phyloP scores from a whole-genome alignment of 2,329 filamentous ascomycete genomes.

The Botrytis paeoniae region DNA sequence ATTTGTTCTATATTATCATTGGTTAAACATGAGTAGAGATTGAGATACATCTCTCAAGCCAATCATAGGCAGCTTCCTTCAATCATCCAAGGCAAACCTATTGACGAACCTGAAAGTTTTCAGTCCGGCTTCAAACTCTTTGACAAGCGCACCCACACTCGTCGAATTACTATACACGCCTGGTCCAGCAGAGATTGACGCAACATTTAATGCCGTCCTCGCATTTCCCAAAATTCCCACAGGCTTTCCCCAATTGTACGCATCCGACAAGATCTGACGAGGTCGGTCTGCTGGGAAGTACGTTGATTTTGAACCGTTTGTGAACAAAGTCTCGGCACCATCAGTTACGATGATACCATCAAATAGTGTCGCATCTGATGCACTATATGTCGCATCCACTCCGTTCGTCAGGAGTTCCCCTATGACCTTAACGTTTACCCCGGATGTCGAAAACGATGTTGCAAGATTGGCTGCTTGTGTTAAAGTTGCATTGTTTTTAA shows the following conservation, averaged over 20 bases:
- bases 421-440: conserved; percentile 58
- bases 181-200: neutral
- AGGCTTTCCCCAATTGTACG: conserved; percentile 68
- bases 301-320: conserved; percentile 43
- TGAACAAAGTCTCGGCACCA: conserved; percentile 54
- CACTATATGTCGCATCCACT: conserved; percentile 62
- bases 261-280: conserved; percentile 58
- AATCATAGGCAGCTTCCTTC: neutral
- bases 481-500: conserved; percentile 38
- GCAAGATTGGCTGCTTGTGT: conserved; percentile 50
- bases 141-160: conserved; percentile 39
- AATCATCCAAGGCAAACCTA: conserved; percentile 56
- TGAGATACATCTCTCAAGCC: neutral
- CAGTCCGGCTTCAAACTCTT: conserved; percentile 55
- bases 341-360: conserved; percentile 60
- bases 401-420: conserved; percentile 54
- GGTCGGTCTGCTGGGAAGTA: conserved; percentile 64
- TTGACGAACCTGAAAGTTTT: conserved; percentile 63
- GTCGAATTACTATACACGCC: conserved; percentile 7
- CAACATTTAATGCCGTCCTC: neutral
- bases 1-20: neutral
- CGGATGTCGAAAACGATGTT: conserved; percentile 46
- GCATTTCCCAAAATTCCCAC: conserved; percentile 42
- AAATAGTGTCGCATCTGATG: conserved; percentile 59
- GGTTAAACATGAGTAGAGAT: neutral